A percentile compares a stretch with the other conserved stretches of the same genome.
These are phyloP conservation scores for Solioccasus polychromus DNA, from an alignment of 768 basidiomycete species.

Conservation along the genomic window DNA sequence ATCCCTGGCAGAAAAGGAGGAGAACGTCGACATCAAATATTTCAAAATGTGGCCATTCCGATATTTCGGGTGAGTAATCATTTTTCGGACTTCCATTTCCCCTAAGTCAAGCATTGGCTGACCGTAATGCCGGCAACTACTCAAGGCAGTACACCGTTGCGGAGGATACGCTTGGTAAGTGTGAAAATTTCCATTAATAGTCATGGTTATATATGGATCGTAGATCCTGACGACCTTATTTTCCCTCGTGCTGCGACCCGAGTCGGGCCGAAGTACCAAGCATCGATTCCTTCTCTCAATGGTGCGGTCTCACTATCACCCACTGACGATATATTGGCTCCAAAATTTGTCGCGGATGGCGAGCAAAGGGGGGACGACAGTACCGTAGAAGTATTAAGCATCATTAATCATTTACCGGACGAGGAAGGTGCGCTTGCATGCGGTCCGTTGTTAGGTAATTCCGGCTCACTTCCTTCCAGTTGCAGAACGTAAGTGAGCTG, in stretches of 20 bases:
- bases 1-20: constrained; percentile 69
- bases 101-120: constrained; percentile 1
- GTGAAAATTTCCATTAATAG: constrained; percentile 14
- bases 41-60: constrained; percentile 93
- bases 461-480: constrained; percentile 38
- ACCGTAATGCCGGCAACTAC: constrained; percentile 10
- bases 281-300: constrained; percentile 42
- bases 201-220: constrained; percentile 27
- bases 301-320: constrained; percentile 39
- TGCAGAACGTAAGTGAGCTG: constrained; percentile 48
- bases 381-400: constrained; percentile 70
- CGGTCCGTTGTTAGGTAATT: constrained; percentile 15
- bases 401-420: constrained; percentile 60
- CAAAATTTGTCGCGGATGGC: constrained; percentile 16
- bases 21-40: constrained; percentile 74
- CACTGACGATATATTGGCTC: background rate
- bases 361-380: constrained; percentile 68
- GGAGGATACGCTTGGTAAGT: constrained; percentile 83
- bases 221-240: constrained; percentile 95
- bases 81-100: background rate
- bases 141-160: constrained; percentile 83
- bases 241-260: constrained; percentile 92
- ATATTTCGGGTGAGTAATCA: constrained; percentile 83
- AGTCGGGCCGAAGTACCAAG: constrained; percentile 87
- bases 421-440: constrained; percentile 56